Evolutionary conservation across 352 stramenopile genomes (phyloP).

Genomic region (Peronospora destructor): DNA sequence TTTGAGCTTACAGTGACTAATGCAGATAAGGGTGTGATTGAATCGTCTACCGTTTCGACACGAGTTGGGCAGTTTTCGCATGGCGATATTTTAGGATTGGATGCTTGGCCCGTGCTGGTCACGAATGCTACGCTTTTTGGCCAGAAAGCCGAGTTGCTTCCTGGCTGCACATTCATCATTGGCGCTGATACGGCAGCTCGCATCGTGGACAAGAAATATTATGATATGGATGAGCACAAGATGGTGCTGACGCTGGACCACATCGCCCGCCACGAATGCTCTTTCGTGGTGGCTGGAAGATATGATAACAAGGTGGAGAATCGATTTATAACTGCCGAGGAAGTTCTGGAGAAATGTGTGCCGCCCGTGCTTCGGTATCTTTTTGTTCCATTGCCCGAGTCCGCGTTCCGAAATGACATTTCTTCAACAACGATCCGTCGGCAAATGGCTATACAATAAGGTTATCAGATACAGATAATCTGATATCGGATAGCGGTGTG

Average conservation of each 20-base stretch:
- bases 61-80: conserved; percentile 51
- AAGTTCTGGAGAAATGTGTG: conserved; percentile 41
- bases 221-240: conserved; percentile 58
- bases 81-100: conserved; percentile 13
- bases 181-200: conserved; percentile 85
- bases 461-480: too few species aligned
- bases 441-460: conserved; percentile 12
- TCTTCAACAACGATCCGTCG: conserved; percentile 80
- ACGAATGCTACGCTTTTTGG: conserved; percentile 77
- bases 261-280: conserved; percentile 56
- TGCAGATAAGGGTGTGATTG: conserved; percentile 69
- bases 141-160: conserved; percentile 76
- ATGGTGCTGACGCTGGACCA: conserved; percentile 72
- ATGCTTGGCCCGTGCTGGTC: conserved; percentile 57
- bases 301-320: conserved; percentile 47
- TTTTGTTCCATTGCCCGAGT: conserved; percentile 69
- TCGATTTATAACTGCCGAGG: conserved; percentile 50
- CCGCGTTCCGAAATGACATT: conserved; percentile 79
- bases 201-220: conserved; percentile 89
- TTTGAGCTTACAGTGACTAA: conserved; percentile 79
- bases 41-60: conserved; percentile 27
- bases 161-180: conserved; percentile 75
- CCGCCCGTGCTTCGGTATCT: conserved; percentile 45
- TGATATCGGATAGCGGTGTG: too few species aligned
- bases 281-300: conserved; percentile 84